Conservation (phyloP, 495 filamentous ascomycete genomes). For the Annulohypoxylon moriforme region DNA sequence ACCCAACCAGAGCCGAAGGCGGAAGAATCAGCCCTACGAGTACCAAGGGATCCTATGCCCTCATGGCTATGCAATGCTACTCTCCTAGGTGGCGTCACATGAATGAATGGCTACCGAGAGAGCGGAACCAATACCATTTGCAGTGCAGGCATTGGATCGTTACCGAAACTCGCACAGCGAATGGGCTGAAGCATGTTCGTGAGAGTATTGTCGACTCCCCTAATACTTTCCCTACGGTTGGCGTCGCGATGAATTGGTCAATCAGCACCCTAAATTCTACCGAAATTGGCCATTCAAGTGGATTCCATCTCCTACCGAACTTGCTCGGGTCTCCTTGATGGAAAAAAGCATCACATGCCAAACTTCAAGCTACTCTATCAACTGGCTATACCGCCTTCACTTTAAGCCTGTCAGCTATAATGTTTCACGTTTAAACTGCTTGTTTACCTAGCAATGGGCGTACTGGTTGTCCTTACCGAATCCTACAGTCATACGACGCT, state of each 20-base stretch:
- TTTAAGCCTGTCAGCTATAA: slow-evolving; percentile 26
- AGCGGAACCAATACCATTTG: slow-evolving; percentile 25
- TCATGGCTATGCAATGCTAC: slow-evolving; percentile 30
- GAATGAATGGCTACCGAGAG: slow-evolving; percentile 29
- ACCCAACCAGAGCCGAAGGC: slow-evolving; percentile 6
- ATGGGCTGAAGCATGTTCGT: slow-evolving; percentile 7
- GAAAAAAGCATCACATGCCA: slow-evolving; percentile 29
- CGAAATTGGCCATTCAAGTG: slow-evolving; percentile 24
- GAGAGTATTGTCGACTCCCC: slow-evolving; percentile 4
- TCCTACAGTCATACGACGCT: slow-evolving; percentile 34
- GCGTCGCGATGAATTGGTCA: slow-evolving; percentile 17
- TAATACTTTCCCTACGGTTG: neutral
- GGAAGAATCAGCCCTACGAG: slow-evolving; percentile 33
- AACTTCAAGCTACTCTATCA: slow-evolving; percentile 9
- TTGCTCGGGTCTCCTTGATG: slow-evolving; percentile 8
- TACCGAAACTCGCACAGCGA: slow-evolving; percentile 20
- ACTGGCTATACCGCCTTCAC: slow-evolving; percentile 16
- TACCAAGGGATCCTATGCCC: slow-evolving; percentile 6
- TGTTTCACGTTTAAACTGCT: slow-evolving; percentile 14
- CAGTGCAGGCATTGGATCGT: slow-evolving; percentile 10
- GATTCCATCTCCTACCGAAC: slow-evolving; percentile 25
- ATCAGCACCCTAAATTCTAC: slow-evolving; percentile 21
- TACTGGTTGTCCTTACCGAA: slow-evolving; percentile 26
- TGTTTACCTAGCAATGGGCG: slow-evolving; percentile 21
- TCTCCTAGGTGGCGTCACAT: slow-evolving; percentile 25